Percentiles rank a stretch among this genome's conserved stretches.
Conservation (phyloP, 129 eudicot species). For the Chrysanthemum seticuspe region DNA sequence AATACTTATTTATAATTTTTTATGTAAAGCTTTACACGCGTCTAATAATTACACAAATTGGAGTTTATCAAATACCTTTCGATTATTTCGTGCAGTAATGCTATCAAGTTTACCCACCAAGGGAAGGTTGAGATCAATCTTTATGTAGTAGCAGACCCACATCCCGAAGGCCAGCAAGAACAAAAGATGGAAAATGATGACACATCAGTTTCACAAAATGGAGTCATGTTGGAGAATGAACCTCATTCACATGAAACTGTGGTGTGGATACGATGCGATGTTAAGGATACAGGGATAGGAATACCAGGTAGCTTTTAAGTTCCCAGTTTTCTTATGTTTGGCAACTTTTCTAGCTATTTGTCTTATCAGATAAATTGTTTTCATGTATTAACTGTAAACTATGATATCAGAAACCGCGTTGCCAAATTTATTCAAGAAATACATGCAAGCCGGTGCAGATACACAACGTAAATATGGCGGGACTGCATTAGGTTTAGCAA, state of each 20-base stretch:
- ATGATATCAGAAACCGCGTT: constrained; percentile 64
- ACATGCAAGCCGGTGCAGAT: constrained; percentile 96
- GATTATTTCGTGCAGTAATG: constrained; percentile 57
- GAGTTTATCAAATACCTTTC: not conserved
- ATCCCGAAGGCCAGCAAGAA: constrained; percentile 33
- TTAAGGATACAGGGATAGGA: constrained; percentile 94
- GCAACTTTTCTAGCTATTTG: not conserved
- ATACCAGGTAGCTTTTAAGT: constrained; percentile 68
- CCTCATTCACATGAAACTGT: constrained; percentile 43
- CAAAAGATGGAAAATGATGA: constrained; percentile 29
- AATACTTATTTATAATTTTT: too few species aligned
- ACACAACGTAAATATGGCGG: constrained; percentile 99
- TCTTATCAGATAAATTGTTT: not conserved
- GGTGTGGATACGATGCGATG: constrained; percentile 95
- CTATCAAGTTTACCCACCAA: constrained; percentile 87
- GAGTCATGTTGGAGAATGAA: constrained; percentile 31
- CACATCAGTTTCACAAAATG: constrained; percentile 28
- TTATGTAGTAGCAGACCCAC: constrained; percentile 58
- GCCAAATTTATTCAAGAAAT: constrained; percentile 82
- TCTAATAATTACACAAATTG: too few species aligned
- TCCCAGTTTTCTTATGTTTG: not conserved
- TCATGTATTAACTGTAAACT: not conserved
- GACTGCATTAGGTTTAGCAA: constrained; percentile 93
- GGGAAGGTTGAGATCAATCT: constrained; percentile 91
- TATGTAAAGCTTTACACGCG: too few species aligned